Percentiles rank a stretch among this genome's conserved stretches.
Evolutionary conservation across 345 rosid species (phyloP).

Genomic region (Populus nigra): DNA sequence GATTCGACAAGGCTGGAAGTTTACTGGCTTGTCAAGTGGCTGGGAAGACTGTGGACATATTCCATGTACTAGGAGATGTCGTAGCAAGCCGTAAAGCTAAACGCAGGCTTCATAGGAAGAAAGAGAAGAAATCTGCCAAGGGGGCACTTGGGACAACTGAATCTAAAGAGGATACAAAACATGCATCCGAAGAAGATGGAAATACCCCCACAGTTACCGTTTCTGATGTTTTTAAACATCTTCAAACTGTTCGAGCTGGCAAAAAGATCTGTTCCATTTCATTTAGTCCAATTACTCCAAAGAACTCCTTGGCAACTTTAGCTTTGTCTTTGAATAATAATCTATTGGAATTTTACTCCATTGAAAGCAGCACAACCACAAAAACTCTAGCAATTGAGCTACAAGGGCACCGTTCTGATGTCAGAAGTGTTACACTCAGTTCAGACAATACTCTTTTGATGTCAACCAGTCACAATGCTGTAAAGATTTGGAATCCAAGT

Average conservation of each 20-base stretch:
- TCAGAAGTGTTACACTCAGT: slow-evolving; percentile 88
- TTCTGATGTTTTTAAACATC: slow-evolving; percentile 73
- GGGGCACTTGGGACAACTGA: slow-evolving; percentile 33
- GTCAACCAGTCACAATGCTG: slow-evolving; percentile 94
- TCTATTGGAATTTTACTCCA: slow-evolving; percentile 70
- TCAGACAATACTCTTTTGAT: slow-evolving; percentile 78
- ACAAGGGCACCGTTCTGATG: slow-evolving; percentile 90
- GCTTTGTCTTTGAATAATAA: slow-evolving; percentile 92
- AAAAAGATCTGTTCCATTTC: slow-evolving; percentile 84
- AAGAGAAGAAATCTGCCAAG: slow-evolving; percentile 76
- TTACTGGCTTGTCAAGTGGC: slow-evolving; percentile 91
- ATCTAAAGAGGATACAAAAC: slow-evolving; percentile 36
- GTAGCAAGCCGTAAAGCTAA: slow-evolving; percentile 86
- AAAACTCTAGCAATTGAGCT: slow-evolving; percentile 73
- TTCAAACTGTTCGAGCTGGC: slow-evolving; percentile 71
- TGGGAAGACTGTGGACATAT: slow-evolving; percentile 79
- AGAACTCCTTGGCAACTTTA: slow-evolving; percentile 58
- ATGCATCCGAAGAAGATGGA: slow-evolving; percentile 35
- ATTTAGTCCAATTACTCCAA: slow-evolving; percentile 61
- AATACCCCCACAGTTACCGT: slow-evolving; percentile 38
- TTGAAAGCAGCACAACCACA: slow-evolving; percentile 47
- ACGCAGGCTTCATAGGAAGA: slow-evolving; percentile 82
- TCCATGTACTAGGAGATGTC: slow-evolving; percentile 62
- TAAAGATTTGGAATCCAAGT: slow-evolving; percentile 94
- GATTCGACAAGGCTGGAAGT: slow-evolving; percentile 67